phyloP scores from a whole-genome alignment of 257 asterid genomes.

The Penstemon davidsonii region DNA sequence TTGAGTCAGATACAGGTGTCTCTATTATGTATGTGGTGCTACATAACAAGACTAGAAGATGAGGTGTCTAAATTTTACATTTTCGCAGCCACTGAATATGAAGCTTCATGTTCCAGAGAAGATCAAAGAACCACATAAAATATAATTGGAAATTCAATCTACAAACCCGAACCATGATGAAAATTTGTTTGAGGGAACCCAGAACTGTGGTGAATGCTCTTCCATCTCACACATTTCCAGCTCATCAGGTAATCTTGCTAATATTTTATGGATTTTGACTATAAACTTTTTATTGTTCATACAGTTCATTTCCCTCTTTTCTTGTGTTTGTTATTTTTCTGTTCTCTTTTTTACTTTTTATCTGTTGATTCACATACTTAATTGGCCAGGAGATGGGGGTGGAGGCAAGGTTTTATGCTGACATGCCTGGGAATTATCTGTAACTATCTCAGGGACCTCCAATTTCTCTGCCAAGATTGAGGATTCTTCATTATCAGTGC shows the following conservation, averaged over 20 bases:
- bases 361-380: neutral
- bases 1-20: neutral
- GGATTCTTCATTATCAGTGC: conserved; percentile 50
- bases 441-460: conserved; percentile 43
- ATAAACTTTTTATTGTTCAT: neutral
- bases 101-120: neutral
- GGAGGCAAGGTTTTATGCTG: conserved; percentile 20
- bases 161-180: conserved; percentile 3
- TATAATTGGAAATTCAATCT: conserved; percentile 1
- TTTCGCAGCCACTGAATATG: conserved; percentile 2
- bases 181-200: neutral
- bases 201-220: neutral
- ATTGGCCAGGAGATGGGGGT: neutral
- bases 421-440: conserved; percentile 60
- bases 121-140: conserved; percentile 13
- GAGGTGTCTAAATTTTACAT: neutral
- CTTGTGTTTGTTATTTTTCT: neutral
- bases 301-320: neutral
- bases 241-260: neutral
- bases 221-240: neutral
- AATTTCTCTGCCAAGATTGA: conserved; percentile 39
- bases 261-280: neutral
- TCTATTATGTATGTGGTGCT: neutral
- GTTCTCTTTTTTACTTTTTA: neutral
- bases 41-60: neutral